Percentiles rank a stretch among this genome's conserved stretches.
Evolutionary conservation across 1,284 basidiomycete genomes (phyloP).

Genomic region (Trichosporon coremiiforme): DNA sequence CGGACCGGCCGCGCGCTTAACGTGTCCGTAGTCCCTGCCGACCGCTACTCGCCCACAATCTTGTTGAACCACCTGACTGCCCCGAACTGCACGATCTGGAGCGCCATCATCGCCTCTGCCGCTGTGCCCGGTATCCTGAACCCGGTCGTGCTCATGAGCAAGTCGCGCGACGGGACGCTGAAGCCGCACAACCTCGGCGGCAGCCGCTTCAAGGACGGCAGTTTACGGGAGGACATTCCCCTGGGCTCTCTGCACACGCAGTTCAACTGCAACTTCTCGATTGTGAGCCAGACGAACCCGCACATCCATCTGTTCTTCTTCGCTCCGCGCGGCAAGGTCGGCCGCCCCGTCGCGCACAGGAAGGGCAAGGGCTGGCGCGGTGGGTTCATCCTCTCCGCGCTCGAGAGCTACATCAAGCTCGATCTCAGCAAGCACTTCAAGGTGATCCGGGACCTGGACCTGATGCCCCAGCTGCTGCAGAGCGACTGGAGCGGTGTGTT

Average conservation of each 20-base stretch:
- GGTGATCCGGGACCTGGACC: conserved; percentile 87
- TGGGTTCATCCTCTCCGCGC: conserved; percentile 88
- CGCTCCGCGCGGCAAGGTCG: conserved; percentile 88
- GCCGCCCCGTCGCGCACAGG: conserved; percentile 54
- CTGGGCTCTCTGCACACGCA: conserved; percentile 88
- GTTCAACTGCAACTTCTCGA: conserved; percentile 92
- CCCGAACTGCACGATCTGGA: conserved; percentile 73
- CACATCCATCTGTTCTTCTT: conserved; percentile 99
- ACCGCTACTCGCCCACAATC: conserved; percentile 95
- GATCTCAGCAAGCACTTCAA: conserved; percentile 95
- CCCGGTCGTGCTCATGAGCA: conserved; percentile 83
- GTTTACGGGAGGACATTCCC: conserved; percentile 88
- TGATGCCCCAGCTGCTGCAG: conserved; percentile 80
- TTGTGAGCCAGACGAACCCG: conserved; percentile 92
- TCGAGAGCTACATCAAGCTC: conserved; percentile 89
- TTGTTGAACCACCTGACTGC: conserved; percentile 94
- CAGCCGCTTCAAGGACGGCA: conserved; percentile 88
- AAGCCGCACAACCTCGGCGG: conserved; percentile 90
- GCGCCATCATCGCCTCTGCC: conserved; percentile 57
- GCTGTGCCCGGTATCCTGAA: conserved; percentile 57
- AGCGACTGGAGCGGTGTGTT: conserved; percentile 96
- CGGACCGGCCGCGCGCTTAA: conserved; percentile 88
- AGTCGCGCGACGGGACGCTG: conserved; percentile 76
- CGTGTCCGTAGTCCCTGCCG: conserved; percentile 90
- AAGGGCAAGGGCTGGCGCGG: conserved; percentile 73